These are phyloP conservation scores for Rhodotorula diobovata DNA, from an alignment of 768 basidiomycete genomes.

Conservation along the genomic window DNA sequence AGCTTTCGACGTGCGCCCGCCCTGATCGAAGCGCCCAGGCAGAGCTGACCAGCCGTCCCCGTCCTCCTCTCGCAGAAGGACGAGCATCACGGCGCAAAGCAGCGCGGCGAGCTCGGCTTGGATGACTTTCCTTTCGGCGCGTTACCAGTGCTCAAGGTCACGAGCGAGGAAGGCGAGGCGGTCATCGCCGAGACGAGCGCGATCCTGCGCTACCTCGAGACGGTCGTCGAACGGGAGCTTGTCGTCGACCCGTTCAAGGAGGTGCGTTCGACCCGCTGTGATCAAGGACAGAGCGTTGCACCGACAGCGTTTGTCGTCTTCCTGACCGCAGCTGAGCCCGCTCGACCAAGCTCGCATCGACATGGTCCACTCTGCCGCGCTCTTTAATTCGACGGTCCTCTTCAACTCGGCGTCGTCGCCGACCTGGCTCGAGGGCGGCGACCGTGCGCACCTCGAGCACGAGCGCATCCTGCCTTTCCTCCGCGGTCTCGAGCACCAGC, in stretches of 20 bases:
- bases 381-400: background rate
- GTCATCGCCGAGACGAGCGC: background rate
- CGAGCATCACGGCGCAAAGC: background rate
- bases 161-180: background rate
- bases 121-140: background rate
- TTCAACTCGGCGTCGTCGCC: background rate
- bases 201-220: background rate
- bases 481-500: background rate
- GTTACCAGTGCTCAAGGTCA: background rate
- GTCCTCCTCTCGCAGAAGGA: background rate
- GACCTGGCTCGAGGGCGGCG: background rate
- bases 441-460: background rate
- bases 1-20: background rate
- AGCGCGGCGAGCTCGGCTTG: background rate
- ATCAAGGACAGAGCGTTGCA: background rate
- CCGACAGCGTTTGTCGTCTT: background rate
- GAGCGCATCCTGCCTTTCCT: background rate
- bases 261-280: background rate
- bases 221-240: background rate
- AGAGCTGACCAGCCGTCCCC: background rate
- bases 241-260: background rate
- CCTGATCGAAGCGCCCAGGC: background rate
- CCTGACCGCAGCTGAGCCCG: background rate
- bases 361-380: background rate
- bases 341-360: background rate